Percentiles rank a stretch among this genome's conserved stretches.
These are phyloP conservation scores for Diospyros lotus DNA, from an alignment of 148 eudicot genomes.

Conservation along the genomic window DNA sequence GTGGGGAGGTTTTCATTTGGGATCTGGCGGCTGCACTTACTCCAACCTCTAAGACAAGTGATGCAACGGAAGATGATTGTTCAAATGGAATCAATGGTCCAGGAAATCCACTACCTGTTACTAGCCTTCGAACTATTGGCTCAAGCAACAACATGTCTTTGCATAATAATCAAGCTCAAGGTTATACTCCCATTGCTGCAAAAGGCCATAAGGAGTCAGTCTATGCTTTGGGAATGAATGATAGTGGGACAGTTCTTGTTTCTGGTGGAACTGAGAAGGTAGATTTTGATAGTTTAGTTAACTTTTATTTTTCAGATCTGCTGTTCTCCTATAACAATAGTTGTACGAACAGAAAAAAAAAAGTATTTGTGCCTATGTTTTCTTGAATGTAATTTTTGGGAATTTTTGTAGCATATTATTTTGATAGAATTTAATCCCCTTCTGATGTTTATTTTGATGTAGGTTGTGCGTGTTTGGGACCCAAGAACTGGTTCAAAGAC, in stretches of 20 bases:
- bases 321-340: neutral
- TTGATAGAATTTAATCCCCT: neutral
- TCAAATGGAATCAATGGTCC: conserved; percentile 58
- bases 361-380: neutral
- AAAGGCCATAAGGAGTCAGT: conserved; percentile 99
- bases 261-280: conserved; percentile 99
- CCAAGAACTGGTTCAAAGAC: conserved; percentile 91
- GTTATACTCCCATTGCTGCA: conserved; percentile 73
- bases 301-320: neutral
- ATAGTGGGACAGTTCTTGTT: conserved; percentile 82
- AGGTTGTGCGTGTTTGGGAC: conserved; percentile 99
- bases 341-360: neutral
- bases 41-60: conserved; percentile 67
- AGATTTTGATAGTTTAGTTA: conserved; percentile 18
- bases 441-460: conserved; percentile 14
- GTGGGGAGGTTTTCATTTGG: conserved; percentile 99
- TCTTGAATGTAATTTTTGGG: neutral
- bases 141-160: conserved; percentile 69
- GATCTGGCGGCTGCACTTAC: conserved; percentile 91
- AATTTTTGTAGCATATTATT: neutral
- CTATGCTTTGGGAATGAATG: conserved; percentile 92
- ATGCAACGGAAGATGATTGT: conserved; percentile 58
- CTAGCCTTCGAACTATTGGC: conserved; percentile 64
- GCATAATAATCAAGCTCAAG: conserved; percentile 65
- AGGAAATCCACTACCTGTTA: conserved; percentile 40